Base-by-base conservation (phyloP, 1,284 basidiomycete species). In the Cryptococcus maquisensis region DNA sequence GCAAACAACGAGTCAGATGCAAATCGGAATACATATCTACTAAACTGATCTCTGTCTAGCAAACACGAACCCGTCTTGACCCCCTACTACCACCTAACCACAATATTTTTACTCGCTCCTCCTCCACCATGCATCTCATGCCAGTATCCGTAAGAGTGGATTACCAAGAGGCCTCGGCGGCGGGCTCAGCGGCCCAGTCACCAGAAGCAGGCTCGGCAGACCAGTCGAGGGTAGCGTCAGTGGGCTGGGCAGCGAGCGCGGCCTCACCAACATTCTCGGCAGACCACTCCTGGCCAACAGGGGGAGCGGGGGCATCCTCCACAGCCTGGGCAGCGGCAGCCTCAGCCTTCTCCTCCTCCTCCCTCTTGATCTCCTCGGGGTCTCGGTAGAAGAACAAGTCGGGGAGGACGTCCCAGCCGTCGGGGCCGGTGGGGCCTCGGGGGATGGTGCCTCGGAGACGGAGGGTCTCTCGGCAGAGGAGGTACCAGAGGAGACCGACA, bases 381-480 rank as follows among this genome's bases (percentile, higher is more conserved):
- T 98, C 95, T 73, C 95, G 91, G 86, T 98, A 98, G 87, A 98
- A 98, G 91, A 97, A 98, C 90, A 98, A 93, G 81, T 98, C 95
- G 68, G 95, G 91, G 88, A 98, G 97, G 76, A 96, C 88, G 76
- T 86, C 88, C 92, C 95, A 98, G 71, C 89, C 90, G 60, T 93
- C 88, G 63, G 84, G 79, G 50, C 88, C 86, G 64, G 94, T 90
- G 64, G 84, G 79, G 49, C 89, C 87, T 69, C 94, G 86, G 63
- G 92, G 86, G 76, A 98, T 86, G 59, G 88, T 87, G 60, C 95
- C 96, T 62, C 91, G 86, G 73, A 98, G 83, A 74, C 95, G 87
- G 77, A 98, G 88, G 72, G 97, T 92, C 79, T 98, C 95, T 72
- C 95, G 90, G 77, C 90, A 90, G 73, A 98, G 89, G 69, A 98